Percentiles rank a stretch among this genome's conserved stretches.
Conservation (phyloP, 2,329 filamentous ascomycete genomes). For the Penicillium occitanis region DNA sequence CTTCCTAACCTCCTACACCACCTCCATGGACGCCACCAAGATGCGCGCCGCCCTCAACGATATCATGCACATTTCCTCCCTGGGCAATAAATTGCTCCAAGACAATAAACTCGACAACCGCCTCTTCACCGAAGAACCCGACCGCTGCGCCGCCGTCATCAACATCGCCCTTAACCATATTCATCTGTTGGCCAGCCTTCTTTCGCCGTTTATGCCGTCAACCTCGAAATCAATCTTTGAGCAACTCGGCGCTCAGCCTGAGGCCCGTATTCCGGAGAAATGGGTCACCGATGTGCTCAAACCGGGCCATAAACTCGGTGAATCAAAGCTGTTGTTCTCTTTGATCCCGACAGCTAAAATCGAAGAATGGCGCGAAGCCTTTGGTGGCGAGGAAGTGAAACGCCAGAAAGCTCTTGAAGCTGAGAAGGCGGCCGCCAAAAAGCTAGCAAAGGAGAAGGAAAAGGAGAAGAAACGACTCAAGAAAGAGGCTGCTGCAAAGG, state of each 20-base stretch:
- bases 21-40: conserved; percentile 60
- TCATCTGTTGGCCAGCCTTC: conserved; percentile 74
- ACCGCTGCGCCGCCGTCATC: conserved; percentile 62
- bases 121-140: conserved; percentile 59
- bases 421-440: conserved; percentile 44
- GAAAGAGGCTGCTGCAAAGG: conserved; percentile 34
- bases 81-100: conserved; percentile 61
- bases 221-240: conserved; percentile 71
- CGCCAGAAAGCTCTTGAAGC: conserved; percentile 66
- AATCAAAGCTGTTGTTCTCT: conserved; percentile 77
- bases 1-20: conserved; percentile 56
- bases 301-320: conserved; percentile 77
- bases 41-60: conserved; percentile 56
- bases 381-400: conserved; percentile 65
- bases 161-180: conserved; percentile 81
- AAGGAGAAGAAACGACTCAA: conserved; percentile 50
- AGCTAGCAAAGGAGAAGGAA: conserved; percentile 45
- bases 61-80: conserved; percentile 58
- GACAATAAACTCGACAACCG: conserved; percentile 62
- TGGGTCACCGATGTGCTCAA: conserved; percentile 63
- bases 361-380: conserved; percentile 77
- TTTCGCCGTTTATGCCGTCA: conserved; percentile 82
- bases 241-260: conserved; percentile 66
- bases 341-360: conserved; percentile 79
- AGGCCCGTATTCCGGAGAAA: conserved; percentile 60